A percentile compares a stretch with the other conserved stretches of the same genome.
Conservation (phyloP, 768 basidiomycete species). For the Mycena galericulata region DNA sequence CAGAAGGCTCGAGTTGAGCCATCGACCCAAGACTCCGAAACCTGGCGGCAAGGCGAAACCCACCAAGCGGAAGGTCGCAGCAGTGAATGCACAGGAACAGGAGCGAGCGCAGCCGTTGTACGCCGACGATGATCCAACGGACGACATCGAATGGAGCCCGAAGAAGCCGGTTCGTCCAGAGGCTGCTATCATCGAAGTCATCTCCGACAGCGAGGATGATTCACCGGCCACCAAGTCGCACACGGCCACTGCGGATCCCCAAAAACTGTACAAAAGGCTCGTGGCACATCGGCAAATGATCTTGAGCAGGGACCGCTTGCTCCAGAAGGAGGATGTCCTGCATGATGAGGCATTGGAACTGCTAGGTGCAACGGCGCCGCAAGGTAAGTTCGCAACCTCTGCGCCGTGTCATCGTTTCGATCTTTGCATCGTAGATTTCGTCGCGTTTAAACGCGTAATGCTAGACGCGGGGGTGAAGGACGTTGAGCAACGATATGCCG, state of each 20-base stretch:
- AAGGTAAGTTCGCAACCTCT: slow-evolving; percentile 45
- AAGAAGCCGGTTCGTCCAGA: slow-evolving; percentile 34
- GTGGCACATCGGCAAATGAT: slow-evolving; percentile 41
- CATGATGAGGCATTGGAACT: slow-evolving; percentile 50
- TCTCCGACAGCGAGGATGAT: slow-evolving; percentile 17
- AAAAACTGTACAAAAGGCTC: slow-evolving; percentile 9
- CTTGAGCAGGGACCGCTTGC: slow-evolving; percentile 38
- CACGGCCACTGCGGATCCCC: slow-evolving; percentile 10
- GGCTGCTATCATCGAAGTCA: slow-evolving; percentile 36
- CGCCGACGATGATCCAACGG: slow-evolving; percentile 40
- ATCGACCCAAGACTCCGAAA: slow-evolving; percentile 43
- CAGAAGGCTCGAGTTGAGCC: slow-evolving; percentile 43
- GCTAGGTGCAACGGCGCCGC: slow-evolving; percentile 54
- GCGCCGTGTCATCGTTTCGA: neutral
- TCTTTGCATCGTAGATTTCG: slow-evolving; percentile 46
- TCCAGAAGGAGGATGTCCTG: slow-evolving; percentile 47
- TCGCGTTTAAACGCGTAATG: slow-evolving; percentile 53
- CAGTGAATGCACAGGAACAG: slow-evolving; percentile 39
- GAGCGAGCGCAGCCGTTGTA: slow-evolving; percentile 40
- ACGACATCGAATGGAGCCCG: slow-evolving; percentile 29
- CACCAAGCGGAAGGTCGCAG: slow-evolving; percentile 38
- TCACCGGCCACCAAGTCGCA: neutral
- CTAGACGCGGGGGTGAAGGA: slow-evolving; percentile 55
- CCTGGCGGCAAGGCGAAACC: slow-evolving; percentile 36
- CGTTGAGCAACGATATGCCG: slow-evolving; percentile 44